Evolutionary conservation across 2,329 filamentous ascomycete genomes (phyloP).

Genomic region (Verticillium tricorpus): DNA sequence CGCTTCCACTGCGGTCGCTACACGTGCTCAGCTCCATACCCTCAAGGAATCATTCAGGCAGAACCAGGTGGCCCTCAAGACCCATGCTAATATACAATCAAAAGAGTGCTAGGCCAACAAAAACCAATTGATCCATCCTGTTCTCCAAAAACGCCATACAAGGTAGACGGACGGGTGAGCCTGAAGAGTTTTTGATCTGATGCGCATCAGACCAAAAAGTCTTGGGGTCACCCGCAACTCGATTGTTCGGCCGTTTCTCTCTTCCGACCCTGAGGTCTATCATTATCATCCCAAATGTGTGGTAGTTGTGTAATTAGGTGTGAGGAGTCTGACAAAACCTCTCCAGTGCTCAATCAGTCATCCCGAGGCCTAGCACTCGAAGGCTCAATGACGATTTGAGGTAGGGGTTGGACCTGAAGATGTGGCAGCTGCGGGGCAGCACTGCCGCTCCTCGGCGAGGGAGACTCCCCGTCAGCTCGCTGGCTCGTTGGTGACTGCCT

Average conservation of each 20-base stretch:
- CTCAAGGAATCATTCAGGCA: background rate
- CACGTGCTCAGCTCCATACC: background rate
- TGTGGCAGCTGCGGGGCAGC: slow-evolving; percentile 47
- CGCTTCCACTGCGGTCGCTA: background rate
- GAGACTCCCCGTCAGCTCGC: slow-evolving; percentile 9
- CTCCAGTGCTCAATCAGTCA: background rate
- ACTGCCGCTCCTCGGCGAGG: slow-evolving; percentile 2
- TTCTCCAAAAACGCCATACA: background rate
- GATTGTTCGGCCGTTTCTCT: background rate
- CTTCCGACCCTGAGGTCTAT: background rate
- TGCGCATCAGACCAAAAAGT: background rate
- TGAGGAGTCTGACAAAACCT: background rate
- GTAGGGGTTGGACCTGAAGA: slow-evolving; percentile 43
- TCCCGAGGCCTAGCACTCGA: slow-evolving; percentile 25
- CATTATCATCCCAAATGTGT: background rate
- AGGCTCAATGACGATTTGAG: slow-evolving; percentile 57
- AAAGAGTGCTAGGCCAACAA: background rate
- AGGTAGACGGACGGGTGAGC: background rate
- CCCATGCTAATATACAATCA: background rate
- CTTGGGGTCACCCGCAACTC: background rate
- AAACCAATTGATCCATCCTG: background rate
- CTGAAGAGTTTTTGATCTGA: background rate
- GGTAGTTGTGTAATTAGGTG: background rate
- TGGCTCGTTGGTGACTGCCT: slow-evolving; percentile 3
- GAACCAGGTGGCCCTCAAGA: background rate